Evolutionary conservation across 306 rosid genomes (phyloP).

Genomic region (Lathyrus aphaca): DNA sequence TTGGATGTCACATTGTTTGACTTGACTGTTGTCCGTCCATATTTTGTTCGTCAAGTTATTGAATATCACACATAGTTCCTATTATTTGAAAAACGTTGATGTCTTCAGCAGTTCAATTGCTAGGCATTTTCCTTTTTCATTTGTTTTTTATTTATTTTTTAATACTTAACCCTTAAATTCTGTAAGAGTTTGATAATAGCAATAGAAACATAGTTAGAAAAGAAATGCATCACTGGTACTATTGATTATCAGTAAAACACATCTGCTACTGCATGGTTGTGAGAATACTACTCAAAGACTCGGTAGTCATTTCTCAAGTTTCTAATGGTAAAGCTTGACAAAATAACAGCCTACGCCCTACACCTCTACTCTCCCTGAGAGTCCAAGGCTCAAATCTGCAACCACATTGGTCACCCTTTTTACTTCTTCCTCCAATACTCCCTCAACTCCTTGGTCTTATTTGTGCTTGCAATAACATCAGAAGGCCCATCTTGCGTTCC

Average conservation of each 20-base stretch:
- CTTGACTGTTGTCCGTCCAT: no score
- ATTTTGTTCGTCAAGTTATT: no score
- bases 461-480: not conserved
- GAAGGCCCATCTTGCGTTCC: not conserved
- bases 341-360: not conserved
- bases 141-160: not conserved
- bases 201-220: not conserved
- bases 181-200: not conserved
- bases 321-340: not conserved
- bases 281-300: not conserved
- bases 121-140: not conserved
- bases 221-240: not conserved
- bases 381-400: not conserved
- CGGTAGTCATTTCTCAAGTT: not conserved
- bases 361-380: not conserved
- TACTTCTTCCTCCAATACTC: not conserved
- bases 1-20: no score
- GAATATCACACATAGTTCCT: no score
- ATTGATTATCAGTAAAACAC: conserved; percentile 3
- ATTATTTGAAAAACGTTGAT: no score
- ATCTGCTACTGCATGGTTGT: not conserved
- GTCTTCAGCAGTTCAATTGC: not conserved
- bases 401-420: not conserved
- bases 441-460: not conserved
- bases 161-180: not conserved